Base-by-base conservation (phyloP, 441 rosid species). In the Brassica hybrid region DNA sequence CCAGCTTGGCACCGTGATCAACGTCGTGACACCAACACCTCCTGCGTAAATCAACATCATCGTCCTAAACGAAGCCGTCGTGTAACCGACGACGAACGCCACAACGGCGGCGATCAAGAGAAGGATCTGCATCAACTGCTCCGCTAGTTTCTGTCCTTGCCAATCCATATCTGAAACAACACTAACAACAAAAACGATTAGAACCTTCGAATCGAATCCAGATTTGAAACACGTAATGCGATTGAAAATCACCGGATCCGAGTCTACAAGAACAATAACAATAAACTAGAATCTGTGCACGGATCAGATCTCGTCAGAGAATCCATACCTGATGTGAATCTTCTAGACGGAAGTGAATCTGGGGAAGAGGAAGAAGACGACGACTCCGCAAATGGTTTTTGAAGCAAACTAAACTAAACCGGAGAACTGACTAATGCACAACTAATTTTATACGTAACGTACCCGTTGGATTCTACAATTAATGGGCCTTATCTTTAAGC, bases 61-160 rank as follows among this genome's bases (percentile, higher is more conserved):
- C 80, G 71, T 75, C 79, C 85, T 94, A 80, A 94, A 96, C 19
- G 99, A 92, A 14, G 83, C 90, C 76, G 82, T 75, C 0, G 80
- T 4, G 52, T 87, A 89, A 12, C 98, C 97, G 0, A 80, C 66
- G 16, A 76, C 79, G 16, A 88, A 83, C 0, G 95, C 89, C 61
- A 74, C 86, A 18, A 82, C 87, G 4, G 93, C 94, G 1, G 84
- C 88, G n/a, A 79, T 90, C 79, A 95, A 32, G 11, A 95, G 85
- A 87, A 91, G 6, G 27, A 90, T 85, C 86, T 93, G 98, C 98
- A 95, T 91, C 82, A 92, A 76, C 80, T 87, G 95, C 94, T 95
- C 98, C 12, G 95, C 91, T 17, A 90, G 71, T 87, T 91, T 95
- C 76, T 95, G 98, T 18, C 99, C 98, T 88, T 95, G 93, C 99